These are phyloP conservation scores for Hibiscus tridactylites DNA, from an alignment of 345 rosid genomes.

Conservation along the genomic window DNA sequence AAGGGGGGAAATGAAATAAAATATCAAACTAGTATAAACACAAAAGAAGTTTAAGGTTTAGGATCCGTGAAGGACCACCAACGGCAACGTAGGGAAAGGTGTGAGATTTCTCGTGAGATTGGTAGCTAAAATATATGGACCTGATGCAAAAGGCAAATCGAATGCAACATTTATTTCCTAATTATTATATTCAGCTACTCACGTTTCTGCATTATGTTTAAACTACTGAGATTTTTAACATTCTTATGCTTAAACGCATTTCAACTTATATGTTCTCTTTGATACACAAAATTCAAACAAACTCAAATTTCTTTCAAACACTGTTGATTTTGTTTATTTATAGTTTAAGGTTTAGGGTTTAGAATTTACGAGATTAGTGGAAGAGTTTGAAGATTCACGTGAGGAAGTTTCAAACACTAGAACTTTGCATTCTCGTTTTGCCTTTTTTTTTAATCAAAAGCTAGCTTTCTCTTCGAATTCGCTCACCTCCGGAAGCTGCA, in stretches of 20 bases:
- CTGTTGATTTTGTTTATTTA: too few relatives aligned
- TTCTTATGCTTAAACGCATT: too few relatives aligned
- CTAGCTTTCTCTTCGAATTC: not conserved
- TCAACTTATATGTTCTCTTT: too few relatives aligned
- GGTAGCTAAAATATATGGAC: too few relatives aligned
- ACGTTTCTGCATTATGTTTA: not conserved
- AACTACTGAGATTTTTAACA: too few relatives aligned
- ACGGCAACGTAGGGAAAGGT: not conserved
- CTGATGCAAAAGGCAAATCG: not conserved
- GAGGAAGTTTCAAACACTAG: not conserved
- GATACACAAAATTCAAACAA: not conserved
- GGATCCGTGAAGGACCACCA: not conserved
- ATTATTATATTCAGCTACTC: not conserved
- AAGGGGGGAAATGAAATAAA: too few relatives aligned
- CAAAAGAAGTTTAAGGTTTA: too few relatives aligned
- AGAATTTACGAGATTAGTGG: not conserved
- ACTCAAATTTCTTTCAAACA: not conserved
- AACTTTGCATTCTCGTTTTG: conserved; percentile 1
- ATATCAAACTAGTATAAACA: too few relatives aligned
- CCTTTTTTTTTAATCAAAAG: too few relatives aligned
- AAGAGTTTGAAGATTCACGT: not conserved
- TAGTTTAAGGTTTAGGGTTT: too few relatives aligned
- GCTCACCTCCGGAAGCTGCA: not conserved
- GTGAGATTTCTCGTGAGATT: not conserved
- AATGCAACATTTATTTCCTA: not conserved